Evolutionary conservation across 495 filamentous ascomycete genomes (phyloP).

Genomic region (Corynascus novoguineensis): DNA sequence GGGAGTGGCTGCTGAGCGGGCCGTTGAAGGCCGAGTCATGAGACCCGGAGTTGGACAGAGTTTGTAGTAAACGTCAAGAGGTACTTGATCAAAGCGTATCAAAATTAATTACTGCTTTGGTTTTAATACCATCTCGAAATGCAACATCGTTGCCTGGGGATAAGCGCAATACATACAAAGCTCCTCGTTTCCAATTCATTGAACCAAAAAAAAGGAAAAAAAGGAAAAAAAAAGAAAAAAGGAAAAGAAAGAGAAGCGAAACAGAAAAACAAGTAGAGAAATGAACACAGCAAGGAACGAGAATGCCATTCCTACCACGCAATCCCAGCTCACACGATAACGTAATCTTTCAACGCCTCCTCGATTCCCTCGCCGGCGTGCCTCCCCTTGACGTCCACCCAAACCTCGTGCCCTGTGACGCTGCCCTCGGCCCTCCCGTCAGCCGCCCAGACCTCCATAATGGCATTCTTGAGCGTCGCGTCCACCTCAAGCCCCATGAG

Average conservation of each 20-base stretch:
- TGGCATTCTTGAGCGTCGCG: slow-evolving; percentile 32
- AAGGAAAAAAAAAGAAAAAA: too few species aligned
- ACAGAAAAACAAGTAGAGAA: too few species aligned
- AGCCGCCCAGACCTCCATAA: slow-evolving; percentile 43
- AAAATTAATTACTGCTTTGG: too few species aligned
- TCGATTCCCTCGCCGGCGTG: not conserved
- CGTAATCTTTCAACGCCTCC: slow-evolving; percentile 19
- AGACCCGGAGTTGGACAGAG: too few species aligned
- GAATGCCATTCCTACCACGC: not conserved
- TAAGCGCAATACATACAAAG: too few species aligned
- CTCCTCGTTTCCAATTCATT: too few species aligned
- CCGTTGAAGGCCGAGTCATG: slow-evolving; percentile 4
- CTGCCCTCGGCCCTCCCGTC: slow-evolving; percentile 26
- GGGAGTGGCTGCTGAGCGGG: slow-evolving; percentile 31
- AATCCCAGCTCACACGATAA: slow-evolving; percentile 14
- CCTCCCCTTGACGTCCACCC: slow-evolving; percentile 6
- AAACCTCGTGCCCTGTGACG: slow-evolving; percentile 18
- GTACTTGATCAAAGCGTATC: too few species aligned
- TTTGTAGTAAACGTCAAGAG: too few species aligned
- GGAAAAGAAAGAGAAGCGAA: not conserved
- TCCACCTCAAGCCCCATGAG: slow-evolving; percentile 33
- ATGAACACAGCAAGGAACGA: too few species aligned
- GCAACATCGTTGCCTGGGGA: too few species aligned
- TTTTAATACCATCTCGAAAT: too few species aligned
- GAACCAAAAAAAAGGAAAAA: too few species aligned